Evolutionary conservation across 352 stramenopile species (phyloP).

Genomic region (Phytophthora tentaculata): DNA sequence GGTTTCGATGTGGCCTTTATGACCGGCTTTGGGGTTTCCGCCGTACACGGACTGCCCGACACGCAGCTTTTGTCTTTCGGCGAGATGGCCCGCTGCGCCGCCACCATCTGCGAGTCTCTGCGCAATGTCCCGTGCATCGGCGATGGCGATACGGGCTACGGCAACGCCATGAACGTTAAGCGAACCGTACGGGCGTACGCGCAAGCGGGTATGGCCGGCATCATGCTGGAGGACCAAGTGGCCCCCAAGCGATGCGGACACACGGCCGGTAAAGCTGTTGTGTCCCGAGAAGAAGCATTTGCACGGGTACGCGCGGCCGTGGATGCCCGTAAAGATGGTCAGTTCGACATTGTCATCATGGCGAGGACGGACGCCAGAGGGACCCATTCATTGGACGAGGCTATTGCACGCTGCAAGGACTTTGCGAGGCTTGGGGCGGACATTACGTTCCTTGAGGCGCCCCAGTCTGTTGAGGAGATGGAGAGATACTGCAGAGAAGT

Average conservation of each 20-base stretch:
- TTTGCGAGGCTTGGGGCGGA: slow-evolving; percentile 69
- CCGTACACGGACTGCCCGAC: slow-evolving; percentile 87
- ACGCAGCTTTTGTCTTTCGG: slow-evolving; percentile 82
- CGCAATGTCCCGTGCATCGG: slow-evolving; percentile 66
- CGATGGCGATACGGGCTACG: slow-evolving; percentile 93
- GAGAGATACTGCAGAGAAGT: slow-evolving; percentile 90
- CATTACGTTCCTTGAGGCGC: slow-evolving; percentile 96
- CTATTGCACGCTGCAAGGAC: slow-evolving; percentile 91
- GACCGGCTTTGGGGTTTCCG: slow-evolving; percentile 93
- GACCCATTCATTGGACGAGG: slow-evolving; percentile 91
- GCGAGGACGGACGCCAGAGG: slow-evolving; percentile 93
- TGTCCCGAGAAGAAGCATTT: slow-evolving; percentile 88
- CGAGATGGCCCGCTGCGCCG: slow-evolving; percentile 60
- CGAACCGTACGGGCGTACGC: slow-evolving; percentile 92
- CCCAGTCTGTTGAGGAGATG: slow-evolving; percentile 92
- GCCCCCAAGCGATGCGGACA: slow-evolving; percentile 94
- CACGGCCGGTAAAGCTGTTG: slow-evolving; percentile 90
- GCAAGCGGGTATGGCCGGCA: slow-evolving; percentile 90
- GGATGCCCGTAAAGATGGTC: slow-evolving; percentile 86
- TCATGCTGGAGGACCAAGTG: slow-evolving; percentile 96
- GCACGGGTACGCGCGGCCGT: slow-evolving; percentile 87
- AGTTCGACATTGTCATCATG: slow-evolving; percentile 93
- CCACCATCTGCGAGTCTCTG: slow-evolving; percentile 53
- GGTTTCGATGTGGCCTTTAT: slow-evolving; percentile 94
- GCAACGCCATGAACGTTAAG: slow-evolving; percentile 94